These are phyloP conservation scores for Pseudoneurospora amorphoporcata DNA, from an alignment of 495 filamentous ascomycete genomes.

Conservation along the genomic window DNA sequence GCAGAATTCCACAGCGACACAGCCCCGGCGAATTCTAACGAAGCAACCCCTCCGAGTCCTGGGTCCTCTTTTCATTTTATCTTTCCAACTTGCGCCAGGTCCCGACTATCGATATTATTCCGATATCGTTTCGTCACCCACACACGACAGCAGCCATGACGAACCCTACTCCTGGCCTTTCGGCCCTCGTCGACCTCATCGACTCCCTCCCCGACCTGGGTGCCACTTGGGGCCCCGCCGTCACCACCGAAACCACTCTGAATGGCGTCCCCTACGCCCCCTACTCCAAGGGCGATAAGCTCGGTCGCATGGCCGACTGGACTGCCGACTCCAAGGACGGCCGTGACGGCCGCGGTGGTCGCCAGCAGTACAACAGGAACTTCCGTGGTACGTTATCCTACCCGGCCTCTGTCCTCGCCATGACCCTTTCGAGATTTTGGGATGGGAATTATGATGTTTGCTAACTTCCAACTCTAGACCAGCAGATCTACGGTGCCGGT, in stretches of 20 bases:
- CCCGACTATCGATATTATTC: neutral
- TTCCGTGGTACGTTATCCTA: conserved; percentile 61
- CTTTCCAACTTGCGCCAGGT: neutral
- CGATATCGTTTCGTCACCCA: neutral
- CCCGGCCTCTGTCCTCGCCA: neutral
- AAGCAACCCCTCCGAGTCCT: neutral
- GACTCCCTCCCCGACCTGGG: conserved; percentile 43
- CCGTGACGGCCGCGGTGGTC: conserved; percentile 60
- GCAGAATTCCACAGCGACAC: neutral
- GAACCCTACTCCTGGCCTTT: conserved; percentile 13
- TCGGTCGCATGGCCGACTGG: conserved; percentile 99
- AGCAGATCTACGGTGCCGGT: conserved; percentile 93
- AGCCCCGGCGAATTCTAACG: neutral
- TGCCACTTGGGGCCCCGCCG: conserved; percentile 80
- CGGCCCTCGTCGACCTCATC: conserved; percentile 44
- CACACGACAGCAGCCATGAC: conserved; percentile 15
- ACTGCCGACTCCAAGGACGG: conserved; percentile 84
- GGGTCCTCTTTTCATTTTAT: neutral
- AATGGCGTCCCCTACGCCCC: conserved; percentile 94
- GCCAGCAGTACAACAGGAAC: conserved; percentile 82
- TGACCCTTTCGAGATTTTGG: neutral
- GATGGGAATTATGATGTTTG: neutral
- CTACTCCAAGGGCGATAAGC: conserved; percentile 96
- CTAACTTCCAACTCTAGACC: conserved; percentile 45
- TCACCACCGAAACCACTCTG: conserved; percentile 71